Evolutionary conservation across 768 basidiomycete species (phyloP), one percentile per base, ranked within the genome.

Genomic region (Lentinula aciculospora): DNA sequence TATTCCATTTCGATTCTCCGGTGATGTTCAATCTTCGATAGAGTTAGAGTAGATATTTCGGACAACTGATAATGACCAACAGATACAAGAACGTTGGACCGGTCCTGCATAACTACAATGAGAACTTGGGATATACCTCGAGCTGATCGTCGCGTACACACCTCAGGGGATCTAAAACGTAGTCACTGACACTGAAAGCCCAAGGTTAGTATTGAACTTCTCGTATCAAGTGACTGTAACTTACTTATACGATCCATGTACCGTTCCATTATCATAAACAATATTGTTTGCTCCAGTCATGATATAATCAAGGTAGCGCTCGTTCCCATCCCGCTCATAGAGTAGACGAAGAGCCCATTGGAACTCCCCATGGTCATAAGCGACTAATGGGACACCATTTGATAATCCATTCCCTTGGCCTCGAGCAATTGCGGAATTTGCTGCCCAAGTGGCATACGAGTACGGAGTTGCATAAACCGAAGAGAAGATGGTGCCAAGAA

Each of bases 381-480:
- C 72, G 31, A 76, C 74, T 10, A 63, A 55, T 0, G 77, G 65
- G 1, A 57, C 66, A 29, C 74, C 74, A 29, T 58, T 63, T 0
- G 71, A 58, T 12, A 76, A 64, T 3, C 77, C 76, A 62, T 78
- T 74, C 2, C 77, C 77, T 64, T 80, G 77, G 1, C 68, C 68
- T 6, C 77, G 70, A 36, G 67, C 62, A 54, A 79, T 78, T 2
- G 70, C 74, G 4, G 77, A 79, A 53, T 78, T 74, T 13, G 76
- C 77, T 21, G 76, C 75, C 76, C 76, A 80, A 2, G 71, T 66
- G 12, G 76, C 75, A 50, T 78, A 75, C 4, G 77, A 78, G 7
- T 59, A 39, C 19, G 72, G 74, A 2, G 70, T 66, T 5, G 72
- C 72, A 12, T 57, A 23, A 19, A 45, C 60, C 25, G 34, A 25